Evolutionary conservation across 1,284 basidiomycete genomes (phyloP), one percentile per base, ranked within the genome.

Genomic region (Ganoderma lingzhi): DNA sequence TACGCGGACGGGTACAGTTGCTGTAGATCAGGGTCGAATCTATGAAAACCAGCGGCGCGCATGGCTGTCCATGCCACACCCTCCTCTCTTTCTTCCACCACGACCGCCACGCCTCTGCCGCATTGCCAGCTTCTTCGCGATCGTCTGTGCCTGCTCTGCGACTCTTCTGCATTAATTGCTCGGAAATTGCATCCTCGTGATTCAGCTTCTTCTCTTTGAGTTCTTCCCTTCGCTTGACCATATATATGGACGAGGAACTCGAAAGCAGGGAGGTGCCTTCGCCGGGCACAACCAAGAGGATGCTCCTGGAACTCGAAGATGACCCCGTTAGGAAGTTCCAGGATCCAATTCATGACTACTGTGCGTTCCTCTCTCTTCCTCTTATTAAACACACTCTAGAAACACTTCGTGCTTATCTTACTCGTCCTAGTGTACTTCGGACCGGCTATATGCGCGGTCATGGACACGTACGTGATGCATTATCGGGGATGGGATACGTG

Each of bases 291-390:
- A 48, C 63, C 35, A 68, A 64, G 62, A 71, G 61, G 66, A 73
- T 71, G 70, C 72, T 73, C 62, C 65, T 73, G 44, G 68, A 71
- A 6, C 70, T 71, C 62, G 72, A 73, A 63, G 63, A 68, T 62
- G 51, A 64, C 62, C 65, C 70, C 2, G 60, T 73, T 12, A 55
- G 72, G 58, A 63, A 70, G 23, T 70, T 73, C 67, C 71, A 73
- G 59, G 72, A 73, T 65, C 64, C 72, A 9, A 65, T 88, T 12
- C 84, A 87, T 70, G 83, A 85, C 69, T 84, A 82, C 69, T 84
- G 86, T 87, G 70, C 65, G 84, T 80, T 19, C 45, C 56, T 41
- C 19, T 28, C 55, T 14, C 61, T 23, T n/a, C 23, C 37, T 48
- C 8, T 23, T 10, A 17, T 23, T 32, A 44, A 39, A 41, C n/a